These are phyloP conservation scores for Penicillium bialowiezense DNA, from an alignment of 495 filamentous ascomycete species.

Conservation along the genomic window DNA sequence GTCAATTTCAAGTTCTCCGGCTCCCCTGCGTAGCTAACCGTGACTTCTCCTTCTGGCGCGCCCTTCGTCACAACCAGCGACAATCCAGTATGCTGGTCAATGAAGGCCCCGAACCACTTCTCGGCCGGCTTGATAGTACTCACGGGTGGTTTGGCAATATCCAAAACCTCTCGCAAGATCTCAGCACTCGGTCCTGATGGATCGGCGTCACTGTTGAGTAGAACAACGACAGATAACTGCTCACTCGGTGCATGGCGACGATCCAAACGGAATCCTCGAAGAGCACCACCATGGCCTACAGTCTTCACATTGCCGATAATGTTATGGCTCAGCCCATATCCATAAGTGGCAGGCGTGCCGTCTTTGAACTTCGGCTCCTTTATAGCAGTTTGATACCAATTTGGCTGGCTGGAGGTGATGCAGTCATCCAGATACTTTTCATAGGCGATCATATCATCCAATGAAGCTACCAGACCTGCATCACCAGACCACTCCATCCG, in stretches of 20 bases:
- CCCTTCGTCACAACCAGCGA: conserved; percentile 17
- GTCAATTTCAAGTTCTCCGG: conserved; percentile 10
- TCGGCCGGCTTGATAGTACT: neutral
- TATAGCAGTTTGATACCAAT: conserved; percentile 22
- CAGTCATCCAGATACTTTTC: conserved; percentile 29
- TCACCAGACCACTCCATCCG: conserved; percentile 36
- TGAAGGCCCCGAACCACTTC: conserved; percentile 25
- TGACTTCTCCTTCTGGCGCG: conserved; percentile 10
- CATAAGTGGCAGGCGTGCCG: conserved; percentile 22
- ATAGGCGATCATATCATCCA: conserved; percentile 35
- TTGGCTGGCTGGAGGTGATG: no score
- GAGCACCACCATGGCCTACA: conserved; percentile 29
- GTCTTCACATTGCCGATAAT: conserved; percentile 14
- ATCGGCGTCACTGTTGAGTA: conserved; percentile 30
- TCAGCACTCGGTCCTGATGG: conserved; percentile 11
- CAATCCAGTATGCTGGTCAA: conserved; percentile 27
- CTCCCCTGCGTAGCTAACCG: conserved; percentile 14
- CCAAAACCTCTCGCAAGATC: conserved; percentile 16
- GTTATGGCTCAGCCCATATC: conserved; percentile 22
- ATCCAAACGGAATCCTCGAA: conserved; percentile 32
- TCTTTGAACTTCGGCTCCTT: conserved; percentile 18
- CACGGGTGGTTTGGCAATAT: conserved; percentile 2
- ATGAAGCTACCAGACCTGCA: conserved; percentile 33
- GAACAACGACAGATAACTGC: conserved; percentile 26
- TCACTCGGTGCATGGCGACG: conserved; percentile 25